These are phyloP conservation scores for Saturnispora sanitii DNA, from an alignment of 805 yeast genomes.

Conservation along the genomic window DNA sequence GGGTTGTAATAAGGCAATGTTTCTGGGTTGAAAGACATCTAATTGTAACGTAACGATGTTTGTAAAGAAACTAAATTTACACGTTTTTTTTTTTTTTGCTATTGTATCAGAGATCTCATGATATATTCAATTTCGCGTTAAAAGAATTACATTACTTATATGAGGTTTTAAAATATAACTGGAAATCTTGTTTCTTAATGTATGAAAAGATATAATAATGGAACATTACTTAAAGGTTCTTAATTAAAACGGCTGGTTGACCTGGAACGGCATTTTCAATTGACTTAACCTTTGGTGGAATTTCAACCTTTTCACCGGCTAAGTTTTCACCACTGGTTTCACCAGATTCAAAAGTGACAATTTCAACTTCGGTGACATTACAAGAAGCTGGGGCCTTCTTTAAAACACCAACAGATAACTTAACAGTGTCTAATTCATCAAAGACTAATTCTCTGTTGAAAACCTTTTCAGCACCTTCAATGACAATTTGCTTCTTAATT, in stretches of 20 bases:
- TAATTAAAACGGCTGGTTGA: conserved; percentile 74
- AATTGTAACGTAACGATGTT: not conserved
- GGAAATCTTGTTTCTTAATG: too few relatives aligned
- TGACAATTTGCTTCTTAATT: conserved; percentile 68
- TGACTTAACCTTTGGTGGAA: conserved; percentile 54
- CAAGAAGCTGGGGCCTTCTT: conserved; percentile 55
- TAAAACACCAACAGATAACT: conserved; percentile 44
- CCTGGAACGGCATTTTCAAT: conserved; percentile 88
- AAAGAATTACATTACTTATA: too few relatives aligned
- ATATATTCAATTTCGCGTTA: too few relatives aligned
- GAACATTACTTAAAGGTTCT: conserved; percentile 48
- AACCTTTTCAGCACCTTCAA: conserved; percentile 64
- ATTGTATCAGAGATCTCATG: too few relatives aligned
- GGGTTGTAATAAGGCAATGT: conserved; percentile 57
- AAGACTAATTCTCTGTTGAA: conserved; percentile 85
- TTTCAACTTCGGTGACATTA: conserved; percentile 46
- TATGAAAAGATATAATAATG: too few relatives aligned
- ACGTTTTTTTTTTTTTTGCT: too few relatives aligned
- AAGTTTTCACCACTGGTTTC: conserved; percentile 53
- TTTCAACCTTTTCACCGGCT: conserved; percentile 60
- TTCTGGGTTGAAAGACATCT: conserved; percentile 30
- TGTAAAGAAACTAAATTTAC: not conserved
- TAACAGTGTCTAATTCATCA: conserved; percentile 62
- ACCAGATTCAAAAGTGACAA: conserved; percentile 57
- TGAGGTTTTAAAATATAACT: too few relatives aligned